Conservation (phyloP, 2,329 filamentous ascomycete genomes). For the Pyricularia sp. region DNA sequence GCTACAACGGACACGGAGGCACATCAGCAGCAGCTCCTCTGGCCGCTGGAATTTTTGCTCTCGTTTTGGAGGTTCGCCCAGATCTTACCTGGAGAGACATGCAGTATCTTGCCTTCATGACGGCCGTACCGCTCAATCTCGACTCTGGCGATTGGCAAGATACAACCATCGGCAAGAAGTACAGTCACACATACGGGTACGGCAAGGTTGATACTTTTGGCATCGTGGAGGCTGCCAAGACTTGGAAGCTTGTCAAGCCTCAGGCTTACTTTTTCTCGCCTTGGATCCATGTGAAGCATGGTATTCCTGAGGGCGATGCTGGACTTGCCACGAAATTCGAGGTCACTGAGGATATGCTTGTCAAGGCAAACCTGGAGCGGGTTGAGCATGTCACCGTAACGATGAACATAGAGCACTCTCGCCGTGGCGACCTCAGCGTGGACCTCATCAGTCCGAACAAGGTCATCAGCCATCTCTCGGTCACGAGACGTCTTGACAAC, state of each 20-base stretch:
- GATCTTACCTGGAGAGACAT: constrained; percentile 90
- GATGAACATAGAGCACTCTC: constrained; percentile 87
- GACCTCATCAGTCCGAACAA: constrained; percentile 80
- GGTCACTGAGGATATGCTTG: constrained; percentile 72
- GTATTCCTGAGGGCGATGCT: constrained; percentile 74
- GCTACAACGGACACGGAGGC: constrained; percentile 77
- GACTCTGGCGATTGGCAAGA: constrained; percentile 70
- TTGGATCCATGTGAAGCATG: constrained; percentile 82
- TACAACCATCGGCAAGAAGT: constrained; percentile 73
- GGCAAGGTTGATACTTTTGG: constrained; percentile 87
- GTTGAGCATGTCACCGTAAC: constrained; percentile 94
- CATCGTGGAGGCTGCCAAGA: constrained; percentile 77
- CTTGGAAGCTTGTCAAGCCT: constrained; percentile 82
- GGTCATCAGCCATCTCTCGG: constrained; percentile 75
- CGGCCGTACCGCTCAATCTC: constrained; percentile 70
- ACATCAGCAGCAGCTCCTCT: constrained; percentile 93
- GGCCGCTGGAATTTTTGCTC: constrained; percentile 83
- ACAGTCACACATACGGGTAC: constrained; percentile 91
- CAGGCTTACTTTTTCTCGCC: constrained; percentile 93
- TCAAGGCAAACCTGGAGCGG: constrained; percentile 71
- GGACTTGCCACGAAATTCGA: constrained; percentile 75
- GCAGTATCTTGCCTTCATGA: constrained; percentile 82
- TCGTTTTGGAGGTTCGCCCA: constrained; percentile 75
- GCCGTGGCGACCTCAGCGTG: constrained; percentile 84
- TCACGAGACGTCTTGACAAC: constrained; percentile 60